Evolutionary conservation across 2,329 filamentous ascomycete genomes (phyloP).

Genomic region (Lasiodiplodia citricola): DNA sequence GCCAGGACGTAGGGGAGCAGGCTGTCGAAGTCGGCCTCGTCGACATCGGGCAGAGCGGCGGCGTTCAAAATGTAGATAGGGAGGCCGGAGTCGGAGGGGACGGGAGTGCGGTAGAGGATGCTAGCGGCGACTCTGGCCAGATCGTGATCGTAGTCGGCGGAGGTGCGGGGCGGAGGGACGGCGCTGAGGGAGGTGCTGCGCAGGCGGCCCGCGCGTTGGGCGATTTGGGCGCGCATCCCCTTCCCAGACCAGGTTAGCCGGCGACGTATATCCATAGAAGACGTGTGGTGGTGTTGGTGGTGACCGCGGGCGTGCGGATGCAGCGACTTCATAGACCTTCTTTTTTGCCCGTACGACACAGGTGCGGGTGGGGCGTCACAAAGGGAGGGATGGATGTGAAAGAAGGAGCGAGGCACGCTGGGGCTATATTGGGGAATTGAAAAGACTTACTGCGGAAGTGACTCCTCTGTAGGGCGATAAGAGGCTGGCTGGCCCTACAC

Average conservation of each 20-base stretch:
- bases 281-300: neutral
- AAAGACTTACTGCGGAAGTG: conserved; percentile 19
- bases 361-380: neutral
- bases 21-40: conserved; percentile 59
- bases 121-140: conserved; percentile 58
- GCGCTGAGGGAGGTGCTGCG: conserved; percentile 53
- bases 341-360: conserved; percentile 1
- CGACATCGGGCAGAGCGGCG: conserved; percentile 61
- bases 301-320: neutral
- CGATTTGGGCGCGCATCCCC: conserved; percentile 42
- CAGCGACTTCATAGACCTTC: conserved; percentile 9
- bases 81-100: conserved; percentile 55
- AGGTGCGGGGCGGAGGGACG: conserved; percentile 52
- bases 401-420: neutral
- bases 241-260: conserved; percentile 24
- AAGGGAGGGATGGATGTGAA: neutral
- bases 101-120: conserved; percentile 60
- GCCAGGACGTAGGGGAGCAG: conserved; percentile 62
- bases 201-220: conserved; percentile 38
- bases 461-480: conserved; percentile 13
- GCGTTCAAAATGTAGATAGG: conserved; percentile 62
- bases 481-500: conserved; percentile 11
- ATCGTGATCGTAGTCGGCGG: conserved; percentile 53
- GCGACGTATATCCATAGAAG: conserved; percentile 24
- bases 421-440: conserved; percentile 9